phyloP scores from a whole-genome alignment of 2,329 filamentous ascomycete species.

The Nemania abortiva region DNA sequence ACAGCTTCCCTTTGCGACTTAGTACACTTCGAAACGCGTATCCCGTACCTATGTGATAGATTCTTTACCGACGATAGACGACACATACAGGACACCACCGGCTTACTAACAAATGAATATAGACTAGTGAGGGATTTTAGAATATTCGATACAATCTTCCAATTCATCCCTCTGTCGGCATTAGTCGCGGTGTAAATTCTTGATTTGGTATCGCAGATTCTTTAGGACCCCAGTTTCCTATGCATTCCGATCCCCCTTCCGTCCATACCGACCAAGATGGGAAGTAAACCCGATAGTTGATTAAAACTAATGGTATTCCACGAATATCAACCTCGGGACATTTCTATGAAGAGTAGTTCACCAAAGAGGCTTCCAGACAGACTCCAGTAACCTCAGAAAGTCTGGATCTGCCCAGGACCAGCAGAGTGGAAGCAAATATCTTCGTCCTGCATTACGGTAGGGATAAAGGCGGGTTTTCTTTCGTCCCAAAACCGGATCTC shows the following conservation, averaged over 20 bases:
- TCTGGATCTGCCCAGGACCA: background rate
- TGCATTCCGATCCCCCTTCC: slow-evolving; percentile 1
- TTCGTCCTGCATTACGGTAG: background rate
- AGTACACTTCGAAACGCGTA: slow-evolving; percentile 11
- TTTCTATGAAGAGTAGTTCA: background rate
- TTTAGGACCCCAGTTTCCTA: slow-evolving; percentile 7
- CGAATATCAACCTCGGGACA: background rate
- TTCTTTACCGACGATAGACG: slow-evolving; percentile 7
- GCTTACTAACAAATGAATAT: slow-evolving; percentile 30
- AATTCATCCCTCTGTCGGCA: slow-evolving; percentile 27
- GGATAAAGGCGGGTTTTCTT: background rate
- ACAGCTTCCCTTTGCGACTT: slow-evolving; percentile 31
- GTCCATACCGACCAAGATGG: slow-evolving; percentile 6
- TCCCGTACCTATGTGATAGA: background rate
- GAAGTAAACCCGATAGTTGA: slow-evolving; percentile 15
- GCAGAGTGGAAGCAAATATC: background rate
- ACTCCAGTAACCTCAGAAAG: no score
- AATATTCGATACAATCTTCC: slow-evolving; percentile 22
- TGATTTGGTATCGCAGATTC: slow-evolving; percentile 31
- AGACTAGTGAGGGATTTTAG: slow-evolving; percentile 35
- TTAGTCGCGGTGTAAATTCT: slow-evolving; percentile 31
- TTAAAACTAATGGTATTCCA: background rate
- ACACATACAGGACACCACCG: slow-evolving; percentile 6
- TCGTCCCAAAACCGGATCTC: background rate
- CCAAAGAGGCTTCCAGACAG: no score